phyloP scores from a whole-genome alignment of 306 rosid species.

The Rosa chinensis region DNA sequence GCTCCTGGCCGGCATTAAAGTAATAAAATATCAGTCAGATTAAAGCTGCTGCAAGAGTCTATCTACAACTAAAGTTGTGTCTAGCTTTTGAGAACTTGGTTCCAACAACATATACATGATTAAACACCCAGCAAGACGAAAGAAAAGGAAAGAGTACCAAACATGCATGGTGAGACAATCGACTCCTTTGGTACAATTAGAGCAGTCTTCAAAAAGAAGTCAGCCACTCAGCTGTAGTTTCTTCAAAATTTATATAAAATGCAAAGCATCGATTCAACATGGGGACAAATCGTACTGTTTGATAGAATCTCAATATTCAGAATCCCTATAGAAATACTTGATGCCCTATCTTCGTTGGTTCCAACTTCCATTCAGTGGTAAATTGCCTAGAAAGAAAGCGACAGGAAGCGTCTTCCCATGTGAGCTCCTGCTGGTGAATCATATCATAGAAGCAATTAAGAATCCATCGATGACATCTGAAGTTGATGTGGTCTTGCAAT shows the following conservation, averaged over 20 bases:
- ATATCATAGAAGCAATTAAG: slow-evolving; percentile 37
- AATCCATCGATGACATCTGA: slow-evolving; percentile 38
- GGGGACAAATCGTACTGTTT: slow-evolving; percentile 37
- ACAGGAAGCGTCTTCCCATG: slow-evolving; percentile 3
- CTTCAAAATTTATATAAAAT: not conserved
- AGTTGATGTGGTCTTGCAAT: slow-evolving; percentile 33
- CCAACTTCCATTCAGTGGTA: slow-evolving; percentile 43
- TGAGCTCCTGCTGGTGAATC: slow-evolving; percentile 22
- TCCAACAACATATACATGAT: not conserved
- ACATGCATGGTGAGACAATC: not conserved
- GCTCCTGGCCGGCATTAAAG: not conserved
- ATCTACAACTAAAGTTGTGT: not conserved
- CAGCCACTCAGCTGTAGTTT: not conserved
- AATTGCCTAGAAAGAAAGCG: slow-evolving; percentile 43
- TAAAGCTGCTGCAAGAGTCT: not conserved
- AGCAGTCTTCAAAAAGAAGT: not conserved
- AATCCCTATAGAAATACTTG: slow-evolving; percentile 44
- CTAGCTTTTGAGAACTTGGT: not conserved
- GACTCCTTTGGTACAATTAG: not conserved
- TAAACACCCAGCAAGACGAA: not conserved
- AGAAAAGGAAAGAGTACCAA: not conserved
- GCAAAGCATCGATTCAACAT: slow-evolving; percentile 30
- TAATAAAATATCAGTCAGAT: not conserved
- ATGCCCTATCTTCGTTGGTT: slow-evolving; percentile 50
- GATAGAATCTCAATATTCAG: slow-evolving; percentile 50